Evolutionary conservation across 129 eudicot species (phyloP), one percentile per base, ranked within the genome.

Genomic region (Mikania micrantha): DNA sequence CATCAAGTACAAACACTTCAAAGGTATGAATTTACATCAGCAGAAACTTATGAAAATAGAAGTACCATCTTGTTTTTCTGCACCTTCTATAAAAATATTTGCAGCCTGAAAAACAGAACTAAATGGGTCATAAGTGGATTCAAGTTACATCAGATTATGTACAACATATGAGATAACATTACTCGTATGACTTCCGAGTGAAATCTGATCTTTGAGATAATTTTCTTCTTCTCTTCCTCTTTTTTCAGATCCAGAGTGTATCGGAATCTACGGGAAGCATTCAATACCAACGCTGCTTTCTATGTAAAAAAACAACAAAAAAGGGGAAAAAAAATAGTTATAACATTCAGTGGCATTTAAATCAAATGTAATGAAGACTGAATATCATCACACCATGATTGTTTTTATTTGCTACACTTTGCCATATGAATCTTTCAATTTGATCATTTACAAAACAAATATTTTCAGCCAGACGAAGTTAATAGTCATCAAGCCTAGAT

Each of bases 261-360:
- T 16, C 98, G 87, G 66, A 91, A 91, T 71, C 98, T 77, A 42
- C 98, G 88, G 44, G 98, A 88, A 67, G 98, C 98, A 78, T 91
- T 91, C 62, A 91, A 62, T 48, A 88, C 98, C 42, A 91, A 88
- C n/a, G 98, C 96, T 8, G 98, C 98, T 91, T 91, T 95, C 98
- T 91, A 66, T 66, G 78, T 61, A 45, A 72, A 27, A 5, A 56
- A 48, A 71, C 61, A 91, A 91, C n/a, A n/a, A n/a, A n/a, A n/a
- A n/a, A n/a, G n/a, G n/a, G n/a, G n/a, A n/a, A n/a, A n/a, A 31
- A 52, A 31, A 25, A 34, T 32, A 61, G 38, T 58, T 36, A 64
- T 21, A 19, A 45, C 44, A 45, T 53, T 56, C 8, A 27, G 11
- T 11, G 24, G 15, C 62, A 27, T 56, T 29, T 0, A 56, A 56